Evolutionary conservation across 1,139 yeast genomes (phyloP).

Genomic region (Wickerhamiella infanticola): DNA sequence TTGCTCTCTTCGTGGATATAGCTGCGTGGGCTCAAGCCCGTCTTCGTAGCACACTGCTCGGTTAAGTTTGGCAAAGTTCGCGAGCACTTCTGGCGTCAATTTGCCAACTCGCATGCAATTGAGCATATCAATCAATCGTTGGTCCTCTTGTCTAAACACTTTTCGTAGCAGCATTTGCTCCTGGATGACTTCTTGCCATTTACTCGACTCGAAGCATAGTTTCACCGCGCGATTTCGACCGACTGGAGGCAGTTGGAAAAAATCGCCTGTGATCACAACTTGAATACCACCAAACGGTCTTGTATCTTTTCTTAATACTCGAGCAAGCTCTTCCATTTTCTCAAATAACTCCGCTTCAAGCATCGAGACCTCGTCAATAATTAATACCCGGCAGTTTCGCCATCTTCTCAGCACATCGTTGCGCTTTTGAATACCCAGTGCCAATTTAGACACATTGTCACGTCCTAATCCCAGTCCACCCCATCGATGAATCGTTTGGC

Average conservation of each 20-base stretch:
- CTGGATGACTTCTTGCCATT: constrained; percentile 54
- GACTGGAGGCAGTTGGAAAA: constrained; percentile 78
- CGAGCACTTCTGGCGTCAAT: constrained; percentile 32
- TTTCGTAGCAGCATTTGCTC: constrained; percentile 50
- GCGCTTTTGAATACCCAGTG: constrained; percentile 22
- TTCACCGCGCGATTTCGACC: constrained; percentile 17
- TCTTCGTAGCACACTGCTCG: constrained; percentile 47
- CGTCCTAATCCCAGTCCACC: constrained; percentile 65
- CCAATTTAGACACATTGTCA: constrained; percentile 31
- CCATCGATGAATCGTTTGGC: constrained; percentile 64
- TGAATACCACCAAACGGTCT: constrained; percentile 66
- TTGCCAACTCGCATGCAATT: constrained; percentile 59
- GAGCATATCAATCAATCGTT: constrained; percentile 51
- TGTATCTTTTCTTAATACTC: constrained; percentile 23
- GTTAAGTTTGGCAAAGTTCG: constrained; percentile 33
- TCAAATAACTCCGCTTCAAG: constrained; percentile 52
- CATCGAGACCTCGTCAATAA: constrained; percentile 78
- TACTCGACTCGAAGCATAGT: constrained; percentile 65
- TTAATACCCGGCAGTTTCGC: constrained; percentile 44
- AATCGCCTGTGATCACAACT: constrained; percentile 64
- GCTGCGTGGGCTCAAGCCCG: constrained; percentile 68
- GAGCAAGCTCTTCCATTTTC: constrained; percentile 48
- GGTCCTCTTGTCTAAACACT: constrained; percentile 83
- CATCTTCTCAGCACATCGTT: constrained; percentile 34
- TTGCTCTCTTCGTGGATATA: constrained; percentile 59